Evolutionary conservation across 148 eudicot species (phyloP), one percentile per base, ranked within the genome.

Genomic region (Talinum fruticosum): DNA sequence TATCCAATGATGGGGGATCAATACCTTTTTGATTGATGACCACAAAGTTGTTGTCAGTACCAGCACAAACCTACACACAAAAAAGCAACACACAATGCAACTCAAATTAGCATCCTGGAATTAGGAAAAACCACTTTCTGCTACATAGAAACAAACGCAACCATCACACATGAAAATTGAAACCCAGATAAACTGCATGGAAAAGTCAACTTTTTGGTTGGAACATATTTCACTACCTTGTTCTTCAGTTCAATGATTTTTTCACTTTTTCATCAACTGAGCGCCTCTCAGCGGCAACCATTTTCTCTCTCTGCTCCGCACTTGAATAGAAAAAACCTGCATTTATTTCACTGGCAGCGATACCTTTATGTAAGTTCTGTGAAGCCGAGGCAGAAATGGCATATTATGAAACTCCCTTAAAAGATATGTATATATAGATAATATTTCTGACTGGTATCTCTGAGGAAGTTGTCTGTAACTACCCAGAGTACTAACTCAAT

Each of bases 261-360:
- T 77, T 90, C 57, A 96, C 97, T 82, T 89, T 91, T 82, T 96
- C 97, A 87, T 96, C 97, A 78, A 96, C 99, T 33, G 93, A 89
- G 59, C 93, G 94, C 84, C 99, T 91, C 83, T 96, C 99, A 74
- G 99, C 99, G 62, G 89, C 88, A 85, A 96, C 97, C 99, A 96
- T 96, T 76, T 96, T 94, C 83, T 96, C 99, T 82, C 99, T 96
- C 86, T 96, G 99, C 71, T 91, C 94, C 6, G 99, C 97, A 80
- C 76, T 96, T 51, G 99, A 93, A 89, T 96, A 96, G 86, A 93
- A 96, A 81, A 93, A 96, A 26, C 99, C 99, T 85, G 99, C 97
- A 91, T 96, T 96, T 86, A 96, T 79, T 87, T 96, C 99, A 90
- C 99, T 96, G 47, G 94, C 76, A 75, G 74, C 66, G 76, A 76